Base-by-base conservation (phyloP, 2,329 filamentous ascomycete species). In the Diaporthe sp. region DNA sequence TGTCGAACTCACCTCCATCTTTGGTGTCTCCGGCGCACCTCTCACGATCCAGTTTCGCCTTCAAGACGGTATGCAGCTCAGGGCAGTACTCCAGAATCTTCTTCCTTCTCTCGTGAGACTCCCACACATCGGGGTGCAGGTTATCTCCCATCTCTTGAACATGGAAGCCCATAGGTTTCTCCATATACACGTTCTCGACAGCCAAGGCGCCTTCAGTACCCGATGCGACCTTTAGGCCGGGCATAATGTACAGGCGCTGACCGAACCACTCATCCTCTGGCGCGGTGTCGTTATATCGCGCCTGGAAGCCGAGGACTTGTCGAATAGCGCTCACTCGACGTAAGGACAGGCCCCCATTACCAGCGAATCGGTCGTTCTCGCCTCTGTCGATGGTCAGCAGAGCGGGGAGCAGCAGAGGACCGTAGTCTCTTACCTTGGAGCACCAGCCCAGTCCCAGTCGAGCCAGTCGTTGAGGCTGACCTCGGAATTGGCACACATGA, bases 261-360 rank as follows among this genome's bases (percentile, higher is more conserved):
- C 86, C 85, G 19, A 90, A 83, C 89, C 89, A 91, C 32, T 89
- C 86, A 76, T 91, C 89, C 79, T 91, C 89, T 37, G 88, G 85
- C 65, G 88, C 85, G 10, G 82, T 83, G 75, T 83, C 80, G 58
- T 84, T 79, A 25, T 79, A 78, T 4, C 89, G 85, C 39, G 83
- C 78, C 79, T 90, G 86, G 68, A 87, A 82, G 50, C 83, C 81
- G 56, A 91, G 82, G 4, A 90, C 80, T n/a, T 88, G 84, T 59
- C 89, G 81, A 71, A 91, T 89, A 75, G 85, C 83, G 77, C 85
- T 87, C 56, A 90, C 87, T 22, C 88, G 84, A 66, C 89, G 84
- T 32, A 91, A 81, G 25, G 87, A 89, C 27, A 89, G 81, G 1
- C 88, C 88, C 19, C 88, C 88, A 76, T 89, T 89, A 44, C 88